These are phyloP conservation scores for Jacaranda mimosifolia DNA, from an alignment of 257 asterid genomes.

Conservation along the genomic window DNA sequence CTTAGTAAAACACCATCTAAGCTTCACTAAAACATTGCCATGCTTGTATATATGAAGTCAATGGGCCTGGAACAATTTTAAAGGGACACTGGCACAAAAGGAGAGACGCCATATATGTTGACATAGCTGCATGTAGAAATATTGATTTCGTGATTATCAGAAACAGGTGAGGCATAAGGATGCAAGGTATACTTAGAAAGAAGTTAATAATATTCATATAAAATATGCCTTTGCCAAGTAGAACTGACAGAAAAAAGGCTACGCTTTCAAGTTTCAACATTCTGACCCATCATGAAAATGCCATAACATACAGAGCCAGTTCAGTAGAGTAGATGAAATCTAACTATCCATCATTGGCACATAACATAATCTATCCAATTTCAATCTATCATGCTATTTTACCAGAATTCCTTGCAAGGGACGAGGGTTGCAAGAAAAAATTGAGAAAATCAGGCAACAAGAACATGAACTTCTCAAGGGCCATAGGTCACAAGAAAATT, in stretches of 20 bases:
- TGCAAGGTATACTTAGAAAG: not conserved
- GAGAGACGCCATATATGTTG: not conserved
- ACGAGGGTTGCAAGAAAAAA: not conserved
- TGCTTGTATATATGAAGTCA: not conserved
- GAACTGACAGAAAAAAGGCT: not conserved
- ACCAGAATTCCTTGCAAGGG: not conserved
- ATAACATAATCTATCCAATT: not conserved
- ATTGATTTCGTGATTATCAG: not conserved
- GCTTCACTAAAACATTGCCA: slow-evolving; percentile 2
- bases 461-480: not conserved
- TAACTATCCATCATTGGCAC: not conserved
- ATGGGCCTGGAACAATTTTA: slow-evolving; percentile 1
- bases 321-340: not conserved
- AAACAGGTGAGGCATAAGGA: not conserved
- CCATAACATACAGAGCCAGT: not conserved
- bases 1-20: not conserved
- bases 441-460: not conserved
- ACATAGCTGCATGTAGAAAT: not conserved
- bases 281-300: not conserved
- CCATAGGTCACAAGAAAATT: not conserved
- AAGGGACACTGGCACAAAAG: not conserved
- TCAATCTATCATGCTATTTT: slow-evolving; percentile 4
- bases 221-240: not conserved
- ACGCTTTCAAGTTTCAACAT: not conserved
- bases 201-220: not conserved